These are phyloP conservation scores for Gastrolobium villosum DNA, from an alignment of 306 rosid species.

Conservation along the genomic window DNA sequence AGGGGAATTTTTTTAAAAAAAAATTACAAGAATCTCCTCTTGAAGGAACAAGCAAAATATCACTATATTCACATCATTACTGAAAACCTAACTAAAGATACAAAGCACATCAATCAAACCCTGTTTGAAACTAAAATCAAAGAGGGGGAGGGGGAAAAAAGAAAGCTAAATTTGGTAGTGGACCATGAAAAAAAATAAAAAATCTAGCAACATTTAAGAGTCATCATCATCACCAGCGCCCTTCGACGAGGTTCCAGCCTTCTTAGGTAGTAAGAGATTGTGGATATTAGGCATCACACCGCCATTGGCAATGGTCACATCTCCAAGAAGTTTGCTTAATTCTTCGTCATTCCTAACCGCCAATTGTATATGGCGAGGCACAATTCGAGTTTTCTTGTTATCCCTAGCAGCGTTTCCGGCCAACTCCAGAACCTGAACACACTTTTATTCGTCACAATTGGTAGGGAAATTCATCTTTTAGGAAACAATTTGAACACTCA, in stretches of 20 bases:
- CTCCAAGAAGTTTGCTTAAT: constrained; percentile 89
- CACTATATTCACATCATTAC: constrained; percentile 70
- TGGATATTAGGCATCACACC: constrained; percentile 98
- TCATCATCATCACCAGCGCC: constrained; percentile 70
- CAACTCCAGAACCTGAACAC: constrained; percentile 73
- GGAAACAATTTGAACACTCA: neutral
- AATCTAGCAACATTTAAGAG: constrained; percentile 37
- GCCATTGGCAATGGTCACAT: constrained; percentile 92
- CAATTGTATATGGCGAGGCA: constrained; percentile 83
- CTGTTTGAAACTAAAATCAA: neutral
- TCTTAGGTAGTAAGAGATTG: constrained; percentile 83
- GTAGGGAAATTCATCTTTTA: neutral
- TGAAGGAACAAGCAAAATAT: constrained; percentile 32
- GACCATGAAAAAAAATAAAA: neutral
- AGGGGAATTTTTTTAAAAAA: neutral
- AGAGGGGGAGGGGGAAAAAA: neutral
- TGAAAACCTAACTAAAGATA: constrained; percentile 48
- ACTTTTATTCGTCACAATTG: neutral
- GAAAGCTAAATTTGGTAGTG: neutral
- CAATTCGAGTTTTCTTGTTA: constrained; percentile 90
- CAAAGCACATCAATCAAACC: constrained; percentile 29
- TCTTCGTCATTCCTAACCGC: constrained; percentile 89
- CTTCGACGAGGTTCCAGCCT: constrained; percentile 72
- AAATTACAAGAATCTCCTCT: neutral
- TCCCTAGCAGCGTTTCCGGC: constrained; percentile 91